Evolutionary conservation across 192 early-diverging fungal genomes (phyloP).

Genomic region (Coemansia umbellata): DNA sequence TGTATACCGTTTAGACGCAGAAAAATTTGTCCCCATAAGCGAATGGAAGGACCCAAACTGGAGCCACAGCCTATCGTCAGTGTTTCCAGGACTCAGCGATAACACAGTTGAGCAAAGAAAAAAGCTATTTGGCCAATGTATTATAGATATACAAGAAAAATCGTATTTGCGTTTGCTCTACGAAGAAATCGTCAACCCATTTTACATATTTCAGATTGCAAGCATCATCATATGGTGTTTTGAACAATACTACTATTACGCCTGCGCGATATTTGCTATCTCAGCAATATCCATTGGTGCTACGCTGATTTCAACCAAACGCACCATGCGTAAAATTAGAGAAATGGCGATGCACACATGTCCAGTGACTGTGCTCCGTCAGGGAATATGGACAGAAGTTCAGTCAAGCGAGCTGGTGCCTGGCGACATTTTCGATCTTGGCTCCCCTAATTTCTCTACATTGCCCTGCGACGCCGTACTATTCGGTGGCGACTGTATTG

Average conservation of each 20-base stretch:
- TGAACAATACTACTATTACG: conserved; percentile 95
- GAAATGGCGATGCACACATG: conserved; percentile 84
- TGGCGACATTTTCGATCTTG: conserved; percentile 86
- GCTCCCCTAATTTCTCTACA: conserved; percentile 45
- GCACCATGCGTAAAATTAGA: conserved; percentile 58
- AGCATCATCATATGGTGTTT: conserved; percentile 76
- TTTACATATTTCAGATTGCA: conserved; percentile 77
- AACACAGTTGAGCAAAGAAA: conserved; percentile 50
- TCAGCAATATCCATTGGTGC: conserved; percentile 70
- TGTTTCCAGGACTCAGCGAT: conserved; percentile 46
- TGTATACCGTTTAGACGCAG: conserved; percentile 10
- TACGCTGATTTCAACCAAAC: conserved; percentile 77
- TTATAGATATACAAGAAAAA: conserved; percentile 67
- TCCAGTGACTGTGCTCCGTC: conserved; percentile 62
- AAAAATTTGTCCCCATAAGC: conserved; percentile 11
- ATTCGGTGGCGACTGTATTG: conserved; percentile 88
- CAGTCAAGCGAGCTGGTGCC: conserved; percentile 78
- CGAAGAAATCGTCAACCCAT: conserved; percentile 71
- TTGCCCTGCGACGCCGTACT: conserved; percentile 92
- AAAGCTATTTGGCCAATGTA: conserved; percentile 64
- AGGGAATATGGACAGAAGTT: conserved; percentile 38
- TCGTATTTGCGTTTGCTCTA: conserved; percentile 58
- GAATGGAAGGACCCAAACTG: conserved; percentile 45
- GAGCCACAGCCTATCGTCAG: conserved; percentile 1
- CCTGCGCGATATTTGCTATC: conserved; percentile 84